These are phyloP conservation scores for Gastroboletus turbinatus DNA, from an alignment of 1,284 basidiomycete genomes.

Conservation along the genomic window DNA sequence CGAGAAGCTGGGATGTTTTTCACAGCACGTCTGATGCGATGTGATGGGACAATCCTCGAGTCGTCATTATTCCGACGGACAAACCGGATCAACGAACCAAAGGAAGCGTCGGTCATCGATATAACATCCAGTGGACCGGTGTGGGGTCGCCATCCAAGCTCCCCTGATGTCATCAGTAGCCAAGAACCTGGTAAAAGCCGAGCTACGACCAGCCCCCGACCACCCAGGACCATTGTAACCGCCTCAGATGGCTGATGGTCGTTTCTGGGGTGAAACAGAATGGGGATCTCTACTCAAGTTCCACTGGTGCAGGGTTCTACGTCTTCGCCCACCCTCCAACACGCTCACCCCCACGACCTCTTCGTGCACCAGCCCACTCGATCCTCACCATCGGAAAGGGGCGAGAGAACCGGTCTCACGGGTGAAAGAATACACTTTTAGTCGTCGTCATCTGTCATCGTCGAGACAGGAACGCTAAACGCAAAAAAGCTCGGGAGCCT, in stretches of 20 bases:
- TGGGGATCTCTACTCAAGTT: background rate
- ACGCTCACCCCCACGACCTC: background rate
- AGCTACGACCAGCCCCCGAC: background rate
- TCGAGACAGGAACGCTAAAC: conserved; percentile 1
- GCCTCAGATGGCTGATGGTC: background rate
- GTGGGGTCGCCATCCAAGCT: background rate
- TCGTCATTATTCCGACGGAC: background rate
- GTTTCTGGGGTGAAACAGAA: background rate
- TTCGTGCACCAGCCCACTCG: background rate
- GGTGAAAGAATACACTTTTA: background rate
- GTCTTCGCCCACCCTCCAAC: background rate
- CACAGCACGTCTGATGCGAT: background rate
- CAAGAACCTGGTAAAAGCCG: background rate
- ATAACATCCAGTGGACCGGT: background rate
- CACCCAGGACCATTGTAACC: background rate
- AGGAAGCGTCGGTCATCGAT: background rate
- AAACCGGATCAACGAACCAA: background rate
- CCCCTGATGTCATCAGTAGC: background rate
- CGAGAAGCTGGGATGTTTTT: background rate
- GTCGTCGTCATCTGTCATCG: background rate
- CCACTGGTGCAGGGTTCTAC: background rate
- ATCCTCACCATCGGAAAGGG: background rate
- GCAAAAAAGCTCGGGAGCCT: background rate
- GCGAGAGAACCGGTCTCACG: background rate
- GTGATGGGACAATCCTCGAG: background rate